Evolutionary conservation across 2,329 filamentous ascomycete species (phyloP), one percentile per base, ranked within the genome.

Genomic region (Cylindrodendrum hubeiense): DNA sequence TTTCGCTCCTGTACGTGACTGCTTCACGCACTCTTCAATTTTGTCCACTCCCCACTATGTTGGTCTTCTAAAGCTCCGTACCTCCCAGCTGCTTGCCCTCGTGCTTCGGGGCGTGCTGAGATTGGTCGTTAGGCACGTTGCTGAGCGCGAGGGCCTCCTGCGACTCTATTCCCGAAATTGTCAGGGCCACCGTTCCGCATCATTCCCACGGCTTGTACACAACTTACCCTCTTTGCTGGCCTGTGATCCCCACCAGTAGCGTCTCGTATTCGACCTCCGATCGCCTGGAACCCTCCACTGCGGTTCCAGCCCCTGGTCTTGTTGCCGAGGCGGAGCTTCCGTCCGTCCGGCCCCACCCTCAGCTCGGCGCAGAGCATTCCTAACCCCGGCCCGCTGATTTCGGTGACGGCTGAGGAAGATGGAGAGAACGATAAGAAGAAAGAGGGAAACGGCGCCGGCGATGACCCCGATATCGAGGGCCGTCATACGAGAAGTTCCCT

Each of bases 381-480:
- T 61, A 28, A 54, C 34, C 37, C 47, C 60, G 21, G 59, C 69
- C 15, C 64, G 65, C 39, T 67, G 63, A 19, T 69, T 67, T 6
- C 60, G 53, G 28, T 58, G 54, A 8, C 72, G 74, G 57, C 68
- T 67, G 50, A 67, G 55, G 26, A 78, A 74, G 53, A 76, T 60
- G 15, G 67, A 61, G 17, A 60, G 58, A 7, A 77, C 60, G 46
- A 71, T 55, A 5, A 69, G 24, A 37, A 70, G 30, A 51, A 77
- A 74, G 54, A 70, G 68, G 39, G 67, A 12, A 33, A 74, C 66
- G 13, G 68, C 67, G 22, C 65, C 74, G 24, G 70, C 65, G n/a
- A 78, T 71, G 55, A 76, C 65, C 4, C 71, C 76, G 33, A 77
- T 71, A 54, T 78, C 76, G 28, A 72, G 54, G 21, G 69, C 53